Evolutionary conservation across 495 filamentous ascomycete species (phyloP), one percentile per base, ranked within the genome.

Genomic region (Penicillium tannophilum): DNA sequence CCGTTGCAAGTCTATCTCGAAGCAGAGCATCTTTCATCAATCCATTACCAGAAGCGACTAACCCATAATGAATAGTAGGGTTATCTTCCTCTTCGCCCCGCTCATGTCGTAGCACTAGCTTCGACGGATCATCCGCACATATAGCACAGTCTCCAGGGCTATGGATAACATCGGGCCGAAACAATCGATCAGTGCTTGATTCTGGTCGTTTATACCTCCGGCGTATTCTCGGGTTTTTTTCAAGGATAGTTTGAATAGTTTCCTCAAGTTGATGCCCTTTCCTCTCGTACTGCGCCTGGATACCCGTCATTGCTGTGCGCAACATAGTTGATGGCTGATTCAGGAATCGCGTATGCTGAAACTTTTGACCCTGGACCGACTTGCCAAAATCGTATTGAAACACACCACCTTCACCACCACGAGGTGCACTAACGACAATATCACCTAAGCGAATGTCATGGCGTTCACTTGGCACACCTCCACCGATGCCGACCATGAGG

Each of bases 371-470:
- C n/a, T 63, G 61, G 1, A 66, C 43, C 12, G 61, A 35, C 31
- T 69, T 66, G 3, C 76, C 75, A 49, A 73, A 64, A 42, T 79
- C 72, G 50, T 76, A 79, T 53, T 78, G 72, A 8, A 79, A 52
- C 0, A 80, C 72, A 23, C 76, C 74, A 11, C 69, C 54, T 30
- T 55, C 36, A 3, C 28, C 48, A 26, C 56, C 56, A 10, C 23
- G 33, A 50, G 68, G 69, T 5, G 63, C 56, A 52, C 74, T 69
- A 31, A 81, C 74, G 0, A 66, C 60, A 39, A 66, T 46, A 54
- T 63, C 60, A 9, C 60, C 62, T n/a, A 63, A 49, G 23, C 57
- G 59, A 50, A 70, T 56, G 55, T 71, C 63, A 49, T 63, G 57
- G 14, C 49, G 48, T 12, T 56, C 51, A 28, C 62, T 61, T 8